Evolutionary conservation across 352 stramenopile genomes (phyloP), one percentile per base, ranked within the genome.

Genomic region (Globisporangium cylindrosporum): DNA sequence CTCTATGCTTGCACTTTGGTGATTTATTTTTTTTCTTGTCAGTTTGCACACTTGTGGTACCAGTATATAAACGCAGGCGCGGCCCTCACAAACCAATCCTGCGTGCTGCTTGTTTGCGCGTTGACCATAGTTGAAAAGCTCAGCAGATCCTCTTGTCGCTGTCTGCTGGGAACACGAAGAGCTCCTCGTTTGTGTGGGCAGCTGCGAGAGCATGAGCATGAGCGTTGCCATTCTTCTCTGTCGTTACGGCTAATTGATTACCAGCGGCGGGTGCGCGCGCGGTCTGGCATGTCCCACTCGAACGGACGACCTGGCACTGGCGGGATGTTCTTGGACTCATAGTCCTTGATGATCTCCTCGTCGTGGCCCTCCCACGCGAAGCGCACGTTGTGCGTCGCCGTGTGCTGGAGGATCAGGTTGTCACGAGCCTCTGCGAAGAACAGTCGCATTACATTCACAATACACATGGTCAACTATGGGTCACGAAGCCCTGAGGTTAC

Each of bases 301-400:
- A 84, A 91, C 53, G 88, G 86, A 41, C 79, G 77, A 54, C 88
- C 88, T 10, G 83, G 86, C 67, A 84, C 74, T 22, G 86, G 82
- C 48, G 88, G 88, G 60, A 93, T 81, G 76, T 84, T 79, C 77
- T 95, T 93, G 61, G 73, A 75, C 56, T 93, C 84, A 58, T 72
- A 79, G 59, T 92, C 84, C 58, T 84, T 76, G 29, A 94, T 41
- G 74, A 95, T 93, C 51, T 90, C 77, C 49, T 93, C 88, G 43
- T 89, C 75, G 56, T 84, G 73, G 46, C 70, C 74, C 69, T 95
- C 84, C 88, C 88, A 95, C 67, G 89, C 84, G 68, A 93, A 90
- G 73, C 82, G 86, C 66, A 94, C 81, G 62, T 90, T 89, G 80
- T 95, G 88, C 59, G 80, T 91, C 66, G 82, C 79, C n/a, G 65